Evolutionary conservation across 352 stramenopile species (phyloP).

Genomic region (Pythium brachiatum): DNA sequence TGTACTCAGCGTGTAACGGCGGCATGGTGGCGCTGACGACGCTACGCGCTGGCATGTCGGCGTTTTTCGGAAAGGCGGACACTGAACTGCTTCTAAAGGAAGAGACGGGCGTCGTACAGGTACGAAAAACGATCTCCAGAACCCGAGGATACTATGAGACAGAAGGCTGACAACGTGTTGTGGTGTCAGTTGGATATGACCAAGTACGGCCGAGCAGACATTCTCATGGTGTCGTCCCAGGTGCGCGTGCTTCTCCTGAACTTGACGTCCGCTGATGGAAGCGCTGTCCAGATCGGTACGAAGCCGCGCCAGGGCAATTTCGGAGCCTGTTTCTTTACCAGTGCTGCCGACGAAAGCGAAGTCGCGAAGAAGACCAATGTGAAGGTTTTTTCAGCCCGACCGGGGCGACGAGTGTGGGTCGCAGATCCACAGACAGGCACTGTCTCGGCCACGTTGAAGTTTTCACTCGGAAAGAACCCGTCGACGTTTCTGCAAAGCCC

Average conservation of each 20-base stretch:
- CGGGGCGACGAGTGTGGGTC: constrained; percentile 78
- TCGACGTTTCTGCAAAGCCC: constrained; percentile 55
- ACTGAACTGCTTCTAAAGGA: constrained; percentile 86
- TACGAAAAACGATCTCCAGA: too few relatives aligned
- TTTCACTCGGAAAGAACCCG: constrained; percentile 69
- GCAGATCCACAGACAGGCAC: constrained; percentile 71
- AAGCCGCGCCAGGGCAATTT: constrained; percentile 82
- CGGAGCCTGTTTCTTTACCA: constrained; percentile 80
- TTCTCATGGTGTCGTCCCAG: constrained; percentile 84
- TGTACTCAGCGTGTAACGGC: constrained; percentile 83
- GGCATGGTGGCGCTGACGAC: constrained; percentile 78
- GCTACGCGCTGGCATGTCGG: constrained; percentile 74
- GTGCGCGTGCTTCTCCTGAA: constrained; percentile 78
- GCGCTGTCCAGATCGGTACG: constrained; percentile 78
- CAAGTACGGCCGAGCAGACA: constrained; percentile 49
- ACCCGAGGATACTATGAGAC: too few relatives aligned
- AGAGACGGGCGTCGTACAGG: constrained; percentile 83
- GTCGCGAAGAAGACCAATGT: constrained; percentile 34
- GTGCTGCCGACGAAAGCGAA: constrained; percentile 35
- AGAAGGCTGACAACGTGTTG: not conserved
- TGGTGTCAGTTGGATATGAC: constrained; percentile 52
- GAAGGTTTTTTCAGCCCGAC: constrained; percentile 80
- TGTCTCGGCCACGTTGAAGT: constrained; percentile 84
- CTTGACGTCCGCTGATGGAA: constrained; percentile 61
- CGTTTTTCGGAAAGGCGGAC: constrained; percentile 77